Percentiles rank a stretch among this genome's conserved stretches.
These are phyloP conservation scores for Paraconiothyrium sp. DNA, from an alignment of 2,329 filamentous ascomycete genomes.

Conservation along the genomic window DNA sequence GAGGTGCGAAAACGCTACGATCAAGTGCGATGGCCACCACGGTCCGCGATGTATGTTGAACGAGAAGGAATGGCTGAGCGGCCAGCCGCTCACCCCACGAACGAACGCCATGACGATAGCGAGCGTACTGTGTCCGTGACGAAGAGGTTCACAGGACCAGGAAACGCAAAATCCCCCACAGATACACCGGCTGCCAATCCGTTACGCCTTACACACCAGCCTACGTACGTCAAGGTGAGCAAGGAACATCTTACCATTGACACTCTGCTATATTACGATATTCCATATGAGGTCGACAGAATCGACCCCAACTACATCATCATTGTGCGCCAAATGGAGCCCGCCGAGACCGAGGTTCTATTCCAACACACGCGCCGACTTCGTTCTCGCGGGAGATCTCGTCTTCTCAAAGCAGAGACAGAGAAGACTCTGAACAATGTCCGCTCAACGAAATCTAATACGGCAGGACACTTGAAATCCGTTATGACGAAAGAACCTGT, in stretches of 20 bases:
- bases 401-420: too few species aligned
- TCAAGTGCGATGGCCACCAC: background rate
- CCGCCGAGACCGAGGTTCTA: background rate
- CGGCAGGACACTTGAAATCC: background rate
- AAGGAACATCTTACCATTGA: slow-evolving; percentile 57
- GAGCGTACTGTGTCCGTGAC: background rate
- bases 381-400: background rate
- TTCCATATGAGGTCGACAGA: background rate
- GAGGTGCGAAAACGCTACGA: background rate
- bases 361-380: background rate
- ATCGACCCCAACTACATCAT: background rate
- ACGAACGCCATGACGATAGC: background rate
- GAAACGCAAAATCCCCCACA: slow-evolving; percentile 49
- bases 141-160: slow-evolving; percentile 54
- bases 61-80: background rate
- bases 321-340: background rate
- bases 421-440: background rate
- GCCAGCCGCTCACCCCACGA: background rate
- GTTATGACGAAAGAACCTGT: background rate
- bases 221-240: slow-evolving; percentile 59
- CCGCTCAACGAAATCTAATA: background rate
- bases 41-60: slow-evolving; percentile 5
- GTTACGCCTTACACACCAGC: slow-evolving; percentile 44
- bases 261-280: slow-evolving; percentile 49
- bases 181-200: slow-evolving; percentile 45